Evolutionary conservation across 2,329 filamentous ascomycete species (phyloP), one percentile per base, ranked within the genome.

Genomic region (Penicillium concentricum): DNA sequence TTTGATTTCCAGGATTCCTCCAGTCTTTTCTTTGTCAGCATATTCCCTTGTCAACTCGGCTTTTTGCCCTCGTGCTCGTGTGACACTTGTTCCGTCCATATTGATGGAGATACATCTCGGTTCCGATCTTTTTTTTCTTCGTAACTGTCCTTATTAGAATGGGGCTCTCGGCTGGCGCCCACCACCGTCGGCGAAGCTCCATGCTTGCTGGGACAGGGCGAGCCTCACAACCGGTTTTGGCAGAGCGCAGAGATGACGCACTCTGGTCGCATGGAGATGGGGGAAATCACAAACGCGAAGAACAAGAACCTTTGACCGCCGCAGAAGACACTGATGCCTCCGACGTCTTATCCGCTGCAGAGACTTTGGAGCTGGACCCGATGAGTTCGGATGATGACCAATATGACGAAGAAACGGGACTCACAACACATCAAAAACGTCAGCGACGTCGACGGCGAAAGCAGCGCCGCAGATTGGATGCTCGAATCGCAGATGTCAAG

Each of bases 391-490:
- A 91, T 63, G 87, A 91, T 61, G 89, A 89, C 45, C 85, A 90
- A 59, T 90, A 93, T 66, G 92, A 97, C 70, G 92, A 96, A 76
- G 92, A 97, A 80, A 90, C 90, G 2, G 92, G 92, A 1, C 79
- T 97, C 64, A 95, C 91, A 37, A 82, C 83, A 59, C 84, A 86
- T 67, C 89, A 93, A 67, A 84, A 85, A 72, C 82, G 73, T 48
- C 72, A 84, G 63, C 85, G 87, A 70, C 86, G 87, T 66, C 84
- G 85, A 69, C 82, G 85, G 75, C 85, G 85, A 75, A 81, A 82
- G 73, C 82, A 85, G 69, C 88, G 89, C 68, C 87, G 85, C 13
- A 78, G 83, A 61, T 74, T 92, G 56, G 88, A 91, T 71, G 86
- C 90, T 70, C 82, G 89, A 61, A 83, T 92, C 61, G 85, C 81